Evolutionary conservation across 139 green algal genomes (phyloP).

Genomic region (Edaphochlamys debaryana): DNA sequence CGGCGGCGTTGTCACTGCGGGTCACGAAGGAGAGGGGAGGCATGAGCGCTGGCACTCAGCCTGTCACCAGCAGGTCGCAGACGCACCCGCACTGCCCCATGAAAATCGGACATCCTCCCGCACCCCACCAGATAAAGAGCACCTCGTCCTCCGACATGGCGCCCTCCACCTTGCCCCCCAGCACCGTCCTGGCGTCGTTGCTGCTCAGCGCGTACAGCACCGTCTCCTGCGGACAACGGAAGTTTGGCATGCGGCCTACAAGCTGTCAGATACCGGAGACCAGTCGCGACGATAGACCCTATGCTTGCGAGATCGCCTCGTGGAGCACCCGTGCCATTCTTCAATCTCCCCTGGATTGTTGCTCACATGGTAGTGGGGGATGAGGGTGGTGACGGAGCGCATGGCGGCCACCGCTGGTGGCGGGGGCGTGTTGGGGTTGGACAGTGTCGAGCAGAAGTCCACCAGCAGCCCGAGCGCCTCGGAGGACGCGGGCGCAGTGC

Average conservation of each 20-base stretch:
- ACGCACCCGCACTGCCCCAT: no score
- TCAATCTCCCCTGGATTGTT: no score
- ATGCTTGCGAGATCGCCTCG: no score
- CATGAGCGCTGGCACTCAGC: no score
- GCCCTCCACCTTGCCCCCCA: conserved; percentile 9
- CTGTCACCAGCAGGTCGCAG: no score
- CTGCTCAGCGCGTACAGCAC: conserved; percentile 38
- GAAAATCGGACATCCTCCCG: no score
- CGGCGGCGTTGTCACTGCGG: neutral
- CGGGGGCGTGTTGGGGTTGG: conserved; percentile 64
- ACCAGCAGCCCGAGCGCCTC: conserved; percentile 74
- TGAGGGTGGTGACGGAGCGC: conserved; percentile 73
- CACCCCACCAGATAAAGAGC: conserved; percentile 15
- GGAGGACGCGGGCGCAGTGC: conserved; percentile 58
- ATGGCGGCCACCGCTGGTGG: conserved; percentile 68
- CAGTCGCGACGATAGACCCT: no score
- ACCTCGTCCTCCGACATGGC: conserved; percentile 15
- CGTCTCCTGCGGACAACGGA: conserved; percentile 46
- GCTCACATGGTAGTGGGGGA: conserved; percentile 66
- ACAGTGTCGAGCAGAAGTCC: conserved; percentile 71
- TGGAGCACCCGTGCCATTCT: no score
- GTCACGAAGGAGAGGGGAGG: no score
- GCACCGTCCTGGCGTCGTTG: conserved; percentile 21
- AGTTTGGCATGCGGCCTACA: no score
- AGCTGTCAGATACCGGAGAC: no score